phyloP scores from a whole-genome alignment of 1,284 basidiomycete species.

The Boletus albobrunnescens region DNA sequence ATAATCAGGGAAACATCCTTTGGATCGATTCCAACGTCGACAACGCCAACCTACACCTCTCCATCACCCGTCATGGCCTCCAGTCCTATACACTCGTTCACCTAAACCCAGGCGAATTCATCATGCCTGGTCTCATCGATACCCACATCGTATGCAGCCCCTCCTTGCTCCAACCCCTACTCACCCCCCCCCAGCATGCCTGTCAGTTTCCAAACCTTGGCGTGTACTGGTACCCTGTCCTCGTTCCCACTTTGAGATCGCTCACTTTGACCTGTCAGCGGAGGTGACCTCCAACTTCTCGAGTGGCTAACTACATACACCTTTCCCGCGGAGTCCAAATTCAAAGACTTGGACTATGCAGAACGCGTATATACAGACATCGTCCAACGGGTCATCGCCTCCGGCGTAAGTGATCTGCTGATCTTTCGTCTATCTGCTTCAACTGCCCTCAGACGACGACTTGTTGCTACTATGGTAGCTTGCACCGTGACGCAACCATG shows the following conservation, averaged over 20 bases:
- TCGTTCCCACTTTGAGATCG: not conserved
- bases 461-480: slow-evolving; percentile 85
- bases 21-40: slow-evolving; percentile 63
- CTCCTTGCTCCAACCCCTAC: not conserved
- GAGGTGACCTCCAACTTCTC: slow-evolving; percentile 80
- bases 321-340: slow-evolving; percentile 86
- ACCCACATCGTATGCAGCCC: slow-evolving; percentile 71
- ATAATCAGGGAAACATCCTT: slow-evolving; percentile 54
- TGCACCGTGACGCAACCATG: slow-evolving; percentile 82
- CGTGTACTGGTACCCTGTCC: slow-evolving; percentile 41
- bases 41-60: slow-evolving; percentile 40
- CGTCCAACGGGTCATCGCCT: slow-evolving; percentile 71
- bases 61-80: slow-evolving; percentile 42
- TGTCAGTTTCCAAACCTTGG: slow-evolving; percentile 86
- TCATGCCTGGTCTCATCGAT: slow-evolving; percentile 87
- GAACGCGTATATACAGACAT: slow-evolving; percentile 67
- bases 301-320: slow-evolving; percentile 88
- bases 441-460: slow-evolving; percentile 72
- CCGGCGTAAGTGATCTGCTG: slow-evolving; percentile 55
- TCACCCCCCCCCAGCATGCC: slow-evolving; percentile 62
- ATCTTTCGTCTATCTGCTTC: not conserved
- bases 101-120: slow-evolving; percentile 68
- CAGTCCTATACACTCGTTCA: slow-evolving; percentile 20
- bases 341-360: slow-evolving; percentile 72
- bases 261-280: slow-evolving; percentile 42